Base-by-base conservation (phyloP, 345 rosid species). In the Eucalyptus fibrosa region DNA sequence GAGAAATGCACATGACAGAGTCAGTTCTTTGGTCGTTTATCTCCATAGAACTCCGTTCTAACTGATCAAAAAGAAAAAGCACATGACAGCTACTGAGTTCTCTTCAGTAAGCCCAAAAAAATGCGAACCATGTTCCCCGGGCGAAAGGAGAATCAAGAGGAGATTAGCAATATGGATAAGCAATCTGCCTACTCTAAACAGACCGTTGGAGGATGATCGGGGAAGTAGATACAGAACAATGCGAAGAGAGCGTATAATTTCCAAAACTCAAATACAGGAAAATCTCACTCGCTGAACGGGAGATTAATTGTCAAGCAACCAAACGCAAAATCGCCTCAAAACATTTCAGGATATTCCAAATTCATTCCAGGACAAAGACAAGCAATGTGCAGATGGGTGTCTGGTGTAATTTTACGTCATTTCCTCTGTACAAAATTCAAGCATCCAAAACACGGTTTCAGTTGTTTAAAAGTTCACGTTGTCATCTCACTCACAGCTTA, bases 31-130 rank as follows among this genome's bases (percentile, higher is more conserved):
- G 37, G 77, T 65, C 19, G 19, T n/a, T n/a, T n/a, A 65, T n/a
- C 17, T n/a, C 77, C 1, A n/a, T n/a, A 65, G 34, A 65, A n/a
- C 77, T 15, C 5, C 10, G 0, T n/a, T 65, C 21, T 16, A 7
- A n/a, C 37, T 7, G 21, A 65, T n/a, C 77, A 65, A 65, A 65
- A n/a, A 14, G 77, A 15, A 65, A 65, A 65, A 15, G 40, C 77
- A 67, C 77, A 65, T n/a, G 80, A 32, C 11, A 67, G 80, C 80
- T 32, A 67, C 80, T 32, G 80, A 67, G 40, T 32, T 67, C 34
- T 65, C 72, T 65, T 30, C 72, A 65, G 19, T 32, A 67, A 32
- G 11, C 80, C 80, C 37, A 67, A 67, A 67, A 65, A 16, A 32
- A 67, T 32, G 40, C 11, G 0, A 15, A 67, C 67, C 67, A 6